phyloP scores from a whole-genome alignment of 805 yeast genomes.

The Starmerella potacharoeniae region DNA sequence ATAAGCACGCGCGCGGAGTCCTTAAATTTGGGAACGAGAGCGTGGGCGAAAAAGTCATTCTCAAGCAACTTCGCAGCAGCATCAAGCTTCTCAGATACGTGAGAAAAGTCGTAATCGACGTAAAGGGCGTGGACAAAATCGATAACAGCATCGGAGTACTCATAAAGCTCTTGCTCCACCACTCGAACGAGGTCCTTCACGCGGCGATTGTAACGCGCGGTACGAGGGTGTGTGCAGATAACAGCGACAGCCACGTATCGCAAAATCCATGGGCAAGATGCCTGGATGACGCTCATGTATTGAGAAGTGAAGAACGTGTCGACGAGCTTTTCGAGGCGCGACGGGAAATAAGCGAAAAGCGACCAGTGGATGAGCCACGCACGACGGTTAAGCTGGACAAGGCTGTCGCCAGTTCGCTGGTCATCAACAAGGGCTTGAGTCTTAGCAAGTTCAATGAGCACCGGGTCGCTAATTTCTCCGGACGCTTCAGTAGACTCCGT shows the following conservation, averaged over 20 bases:
- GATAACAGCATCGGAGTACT: slow-evolving; percentile 55
- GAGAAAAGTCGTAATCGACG: slow-evolving; percentile 47
- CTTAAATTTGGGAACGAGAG: slow-evolving; percentile 33
- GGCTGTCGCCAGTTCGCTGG: slow-evolving; percentile 41
- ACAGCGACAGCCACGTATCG: slow-evolving; percentile 58
- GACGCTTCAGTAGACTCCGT: neutral
- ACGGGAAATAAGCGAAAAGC: slow-evolving; percentile 50
- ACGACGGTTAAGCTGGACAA: slow-evolving; percentile 49
- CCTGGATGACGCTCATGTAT: slow-evolving; percentile 55
- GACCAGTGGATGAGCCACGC: slow-evolving; percentile 64
- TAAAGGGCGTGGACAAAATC: slow-evolving; percentile 44
- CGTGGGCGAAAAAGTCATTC: slow-evolving; percentile 47
- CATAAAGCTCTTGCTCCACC: slow-evolving; percentile 51
- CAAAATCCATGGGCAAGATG: slow-evolving; percentile 59
- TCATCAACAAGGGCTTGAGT: slow-evolving; percentile 50
- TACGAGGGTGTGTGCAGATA: slow-evolving; percentile 20
- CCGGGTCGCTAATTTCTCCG: slow-evolving; percentile 37
- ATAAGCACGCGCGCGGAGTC: slow-evolving; percentile 41
- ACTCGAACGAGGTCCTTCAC: slow-evolving; percentile 48
- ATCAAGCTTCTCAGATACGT: slow-evolving; percentile 38
- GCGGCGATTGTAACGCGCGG: slow-evolving; percentile 36
- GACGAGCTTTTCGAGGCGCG: slow-evolving; percentile 39
- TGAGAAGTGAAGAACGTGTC: slow-evolving; percentile 51
- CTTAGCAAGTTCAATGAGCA: slow-evolving; percentile 42
- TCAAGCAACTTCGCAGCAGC: slow-evolving; percentile 40